These are phyloP conservation scores for Astrothelium macrocarpum DNA, from an alignment of 495 filamentous ascomycete species.

Conservation along the genomic window DNA sequence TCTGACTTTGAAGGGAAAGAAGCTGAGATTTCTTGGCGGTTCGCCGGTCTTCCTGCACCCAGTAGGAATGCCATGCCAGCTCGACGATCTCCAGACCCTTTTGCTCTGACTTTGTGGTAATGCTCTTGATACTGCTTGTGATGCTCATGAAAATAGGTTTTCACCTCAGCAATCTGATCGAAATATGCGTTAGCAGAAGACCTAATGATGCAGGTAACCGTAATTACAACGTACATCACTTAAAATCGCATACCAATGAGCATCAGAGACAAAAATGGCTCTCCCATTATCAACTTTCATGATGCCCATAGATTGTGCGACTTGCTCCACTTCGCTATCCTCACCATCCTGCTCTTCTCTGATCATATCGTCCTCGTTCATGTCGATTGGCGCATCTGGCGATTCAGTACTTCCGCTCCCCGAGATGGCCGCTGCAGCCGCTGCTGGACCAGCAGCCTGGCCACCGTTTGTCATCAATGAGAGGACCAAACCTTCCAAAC, in stretches of 20 bases:
- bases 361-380: conserved; percentile 51
- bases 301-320: conserved; percentile 84
- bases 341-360: conserved; percentile 47
- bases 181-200: conserved; percentile 13
- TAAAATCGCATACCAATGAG: conserved; percentile 88
- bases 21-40: conserved; percentile 64
- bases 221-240: conserved; percentile 53
- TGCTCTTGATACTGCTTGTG: conserved; percentile 62
- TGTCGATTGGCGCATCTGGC: conserved; percentile 36
- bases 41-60: conserved; percentile 54
- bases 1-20: conserved; percentile 70
- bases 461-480: conserved; percentile 88
- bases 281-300: conserved; percentile 85
- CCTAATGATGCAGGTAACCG: too few species aligned
- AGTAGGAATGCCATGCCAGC: conserved; percentile 56
- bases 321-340: conserved; percentile 80
- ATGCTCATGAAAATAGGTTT: conserved; percentile 70
- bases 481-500: conserved; percentile 86
- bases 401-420: conserved; percentile 46
- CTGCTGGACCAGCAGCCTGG: conserved; percentile 52
- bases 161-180: conserved; percentile 79
- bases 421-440: conserved; percentile 54
- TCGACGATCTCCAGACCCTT: conserved; percentile 39
- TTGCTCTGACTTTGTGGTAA: conserved; percentile 50
- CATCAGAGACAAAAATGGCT: conserved; percentile 80